phyloP scores from a whole-genome alignment of 805 yeast genomes.

The Scheffersomyces stipitis region DNA sequence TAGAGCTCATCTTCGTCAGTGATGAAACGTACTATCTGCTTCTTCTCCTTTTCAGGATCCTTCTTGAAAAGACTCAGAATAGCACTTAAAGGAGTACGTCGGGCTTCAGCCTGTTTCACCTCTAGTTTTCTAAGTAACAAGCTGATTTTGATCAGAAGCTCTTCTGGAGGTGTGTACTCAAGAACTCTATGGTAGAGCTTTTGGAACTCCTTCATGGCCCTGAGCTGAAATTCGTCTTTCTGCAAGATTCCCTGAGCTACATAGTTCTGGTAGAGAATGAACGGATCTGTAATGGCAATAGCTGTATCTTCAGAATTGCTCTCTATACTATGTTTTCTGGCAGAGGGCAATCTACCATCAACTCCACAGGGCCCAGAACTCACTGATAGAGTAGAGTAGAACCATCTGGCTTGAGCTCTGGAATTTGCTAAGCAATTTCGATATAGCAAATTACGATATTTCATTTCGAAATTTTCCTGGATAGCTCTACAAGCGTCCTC shows the following conservation, averaged over 20 bases:
- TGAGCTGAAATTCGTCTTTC: constrained; percentile 58
- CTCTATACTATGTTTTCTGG: constrained; percentile 1
- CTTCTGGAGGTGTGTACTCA: constrained; percentile 58
- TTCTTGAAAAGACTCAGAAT: constrained; percentile 25
- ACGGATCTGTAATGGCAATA: constrained; percentile 62
- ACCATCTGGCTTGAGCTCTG: no score
- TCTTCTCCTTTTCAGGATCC: constrained; percentile 29
- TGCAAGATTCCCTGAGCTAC: constrained; percentile 51
- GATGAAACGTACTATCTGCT: constrained; percentile 48
- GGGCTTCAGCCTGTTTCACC: constrained; percentile 27
- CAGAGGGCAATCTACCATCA: constrained; percentile 34
- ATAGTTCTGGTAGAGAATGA: constrained; percentile 52
- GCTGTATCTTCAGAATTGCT: constrained; percentile 2
- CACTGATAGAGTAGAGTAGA: neutral
- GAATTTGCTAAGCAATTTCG: no score
- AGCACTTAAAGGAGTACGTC: constrained; percentile 15
- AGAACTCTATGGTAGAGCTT: constrained; percentile 56
- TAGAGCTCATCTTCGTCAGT: constrained; percentile 61
- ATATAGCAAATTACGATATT: no score
- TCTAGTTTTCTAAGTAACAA: constrained; percentile 34
- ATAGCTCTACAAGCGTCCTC: no score
- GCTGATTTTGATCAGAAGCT: constrained; percentile 44
- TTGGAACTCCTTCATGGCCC: constrained; percentile 64
- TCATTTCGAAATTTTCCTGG: no score
- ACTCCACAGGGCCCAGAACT: constrained; percentile 37